Percentiles rank a stretch among this genome's conserved stretches.
phyloP scores from a whole-genome alignment of 2,329 filamentous ascomycete species.

The Sporothrix sp. region DNA sequence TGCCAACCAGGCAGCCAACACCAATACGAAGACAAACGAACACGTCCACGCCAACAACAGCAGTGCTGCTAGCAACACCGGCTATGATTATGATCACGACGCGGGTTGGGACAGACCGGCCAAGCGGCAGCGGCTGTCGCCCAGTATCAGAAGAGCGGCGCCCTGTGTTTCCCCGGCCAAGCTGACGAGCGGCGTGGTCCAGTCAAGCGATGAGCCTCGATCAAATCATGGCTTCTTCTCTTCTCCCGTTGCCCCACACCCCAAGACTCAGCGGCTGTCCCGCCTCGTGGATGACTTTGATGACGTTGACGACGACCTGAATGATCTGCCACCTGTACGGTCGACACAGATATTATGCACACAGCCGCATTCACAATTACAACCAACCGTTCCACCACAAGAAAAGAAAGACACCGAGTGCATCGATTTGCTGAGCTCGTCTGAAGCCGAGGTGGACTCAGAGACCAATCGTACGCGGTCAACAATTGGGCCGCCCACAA shows the following conservation, averaged over 20 bases:
- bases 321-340: not conserved
- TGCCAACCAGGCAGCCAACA: too few relatives aligned
- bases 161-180: too few relatives aligned
- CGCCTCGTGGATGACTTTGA: not conserved
- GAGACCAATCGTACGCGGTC: not conserved
- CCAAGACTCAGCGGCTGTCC: not conserved
- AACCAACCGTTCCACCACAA: not conserved
- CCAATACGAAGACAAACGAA: too few relatives aligned
- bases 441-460: not conserved
- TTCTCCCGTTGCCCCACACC: not conserved
- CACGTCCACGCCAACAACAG: not conserved
- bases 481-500: not conserved
- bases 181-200: too few relatives aligned
- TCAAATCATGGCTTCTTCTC: not conserved
- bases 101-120: not conserved
- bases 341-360: not conserved
- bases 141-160: too few relatives aligned
- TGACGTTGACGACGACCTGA: not conserved
- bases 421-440: constrained; percentile 16
- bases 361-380: too few relatives aligned
- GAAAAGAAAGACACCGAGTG: not conserved
- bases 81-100: not conserved
- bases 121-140: constrained; percentile 3
- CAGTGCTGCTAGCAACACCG: not conserved
- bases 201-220: too few relatives aligned